Evolutionary conservation across 139 green algal species (phyloP).

Genomic region (Bryopsis sp.): DNA sequence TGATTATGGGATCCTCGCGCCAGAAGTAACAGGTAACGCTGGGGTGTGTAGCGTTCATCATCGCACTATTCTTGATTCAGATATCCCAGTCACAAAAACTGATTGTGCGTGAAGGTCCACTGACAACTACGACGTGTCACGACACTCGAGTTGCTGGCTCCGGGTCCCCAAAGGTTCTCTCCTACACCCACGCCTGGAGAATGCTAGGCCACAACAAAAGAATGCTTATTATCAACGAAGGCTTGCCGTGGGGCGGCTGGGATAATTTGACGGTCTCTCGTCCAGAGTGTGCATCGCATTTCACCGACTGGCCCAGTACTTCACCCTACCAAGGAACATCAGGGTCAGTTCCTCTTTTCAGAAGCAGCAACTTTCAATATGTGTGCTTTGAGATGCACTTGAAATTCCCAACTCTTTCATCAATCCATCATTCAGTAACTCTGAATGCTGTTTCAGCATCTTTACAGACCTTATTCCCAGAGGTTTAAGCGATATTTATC

Average conservation of each 20-base stretch:
- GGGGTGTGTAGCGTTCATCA: too few relatives aligned
- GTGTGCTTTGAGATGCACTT: too few relatives aligned
- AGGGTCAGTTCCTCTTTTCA: not conserved
- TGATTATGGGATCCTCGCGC: conserved; percentile 46
- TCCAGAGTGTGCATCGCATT: conserved; percentile 37
- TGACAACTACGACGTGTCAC: conserved; percentile 23
- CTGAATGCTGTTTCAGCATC: too few relatives aligned
- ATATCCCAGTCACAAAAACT: too few relatives aligned
- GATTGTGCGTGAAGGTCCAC: too few relatives aligned
- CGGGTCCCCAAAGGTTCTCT: conserved; percentile 26
- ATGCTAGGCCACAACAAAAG: conserved; percentile 34
- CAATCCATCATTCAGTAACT: too few relatives aligned
- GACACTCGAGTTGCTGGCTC: conserved; percentile 34
- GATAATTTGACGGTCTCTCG: conserved; percentile 5
- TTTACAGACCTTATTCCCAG: too few relatives aligned
- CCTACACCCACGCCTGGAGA: conserved; percentile 7
- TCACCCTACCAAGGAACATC: conserved; percentile 21
- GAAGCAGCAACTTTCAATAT: not conserved
- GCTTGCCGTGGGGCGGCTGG: conserved; percentile 28
- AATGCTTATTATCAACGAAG: conserved; percentile 36
- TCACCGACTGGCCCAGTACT: conserved; percentile 27
- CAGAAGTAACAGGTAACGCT: conserved; percentile 22
- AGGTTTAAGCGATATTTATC: too few relatives aligned
- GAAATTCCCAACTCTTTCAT: too few relatives aligned
- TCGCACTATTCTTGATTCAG: too few relatives aligned